Evolutionary conservation across 129 eudicot species (phyloP).

Genomic region (Helichrysum umbraculigerum): DNA sequence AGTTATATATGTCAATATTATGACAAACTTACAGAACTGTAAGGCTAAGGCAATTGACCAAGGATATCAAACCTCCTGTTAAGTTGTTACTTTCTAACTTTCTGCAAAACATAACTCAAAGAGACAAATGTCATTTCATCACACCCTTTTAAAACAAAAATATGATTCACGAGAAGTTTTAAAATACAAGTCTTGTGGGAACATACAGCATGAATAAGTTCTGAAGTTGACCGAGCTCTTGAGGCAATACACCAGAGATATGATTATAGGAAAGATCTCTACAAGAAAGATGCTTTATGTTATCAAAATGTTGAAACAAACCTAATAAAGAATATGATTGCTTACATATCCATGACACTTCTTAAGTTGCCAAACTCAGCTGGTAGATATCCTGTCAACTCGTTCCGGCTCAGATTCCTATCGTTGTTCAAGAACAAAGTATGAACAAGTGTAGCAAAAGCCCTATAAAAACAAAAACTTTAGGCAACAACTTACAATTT

Average conservation of each 20-base stretch:
- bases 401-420: slow-evolving; percentile 83
- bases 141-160: background rate
- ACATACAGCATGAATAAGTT: slow-evolving; percentile 84
- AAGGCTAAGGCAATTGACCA: slow-evolving; percentile 82
- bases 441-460: background rate
- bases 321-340: background rate
- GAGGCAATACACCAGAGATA: slow-evolving; percentile 77
- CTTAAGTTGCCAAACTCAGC: slow-evolving; percentile 92
- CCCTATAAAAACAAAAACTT: background rate
- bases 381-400: slow-evolving; percentile 65
- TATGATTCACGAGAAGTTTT: background rate
- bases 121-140: slow-evolving; percentile 4
- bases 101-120: slow-evolving; percentile 42
- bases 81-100: slow-evolving; percentile 75
- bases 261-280: slow-evolving; percentile 87
- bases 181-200: background rate
- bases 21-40: slow-evolving; percentile 59
- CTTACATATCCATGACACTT: slow-evolving; percentile 92
- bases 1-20: background rate
- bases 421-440: background rate
- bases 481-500: slow-evolving; percentile 59
- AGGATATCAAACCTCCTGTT: slow-evolving; percentile 70
- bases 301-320: background rate
- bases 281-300: slow-evolving; percentile 7
- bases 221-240: slow-evolving; percentile 89